Percentiles rank a stretch among this genome's conserved stretches.
phyloP scores from a whole-genome alignment of 345 rosid species.

The Excoecaria agallocha region DNA sequence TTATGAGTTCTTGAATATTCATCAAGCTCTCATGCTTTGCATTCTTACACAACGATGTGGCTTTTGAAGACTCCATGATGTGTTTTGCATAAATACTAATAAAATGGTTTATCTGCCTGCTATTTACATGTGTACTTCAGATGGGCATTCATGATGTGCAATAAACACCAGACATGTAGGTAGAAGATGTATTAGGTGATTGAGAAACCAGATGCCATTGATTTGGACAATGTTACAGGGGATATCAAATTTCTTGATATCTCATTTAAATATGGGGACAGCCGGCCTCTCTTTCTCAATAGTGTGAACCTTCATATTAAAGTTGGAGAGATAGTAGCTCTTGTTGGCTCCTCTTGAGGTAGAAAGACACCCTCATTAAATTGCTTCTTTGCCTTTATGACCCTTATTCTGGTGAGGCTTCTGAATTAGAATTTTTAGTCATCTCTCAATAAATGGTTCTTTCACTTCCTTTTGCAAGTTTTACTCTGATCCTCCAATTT shows the following conservation, averaged over 20 bases:
- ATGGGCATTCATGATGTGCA: neutral
- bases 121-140: neutral
- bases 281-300: constrained; percentile 56
- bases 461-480: no score
- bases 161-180: constrained; percentile 5
- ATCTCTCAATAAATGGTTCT: constrained; percentile 2
- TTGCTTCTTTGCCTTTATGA: constrained; percentile 91
- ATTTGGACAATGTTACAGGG: constrained; percentile 57
- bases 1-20: neutral
- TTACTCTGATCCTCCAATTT: constrained; percentile 4
- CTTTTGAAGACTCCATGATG: neutral
- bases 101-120: neutral
- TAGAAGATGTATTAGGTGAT: constrained; percentile 40
- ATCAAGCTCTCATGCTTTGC: neutral
- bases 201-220: constrained; percentile 58
- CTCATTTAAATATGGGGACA: constrained; percentile 64
- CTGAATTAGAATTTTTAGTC: neutral
- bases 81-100: neutral
- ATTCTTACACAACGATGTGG: neutral
- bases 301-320: constrained; percentile 67
- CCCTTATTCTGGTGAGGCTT: constrained; percentile 61
- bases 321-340: constrained; percentile 92
- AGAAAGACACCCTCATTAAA: constrained; percentile 96
- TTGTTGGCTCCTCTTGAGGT: constrained; percentile 95
- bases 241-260: constrained; percentile 67